phyloP scores from a whole-genome alignment of 495 filamentous ascomycete species.

The Penicillium alfredii region DNA sequence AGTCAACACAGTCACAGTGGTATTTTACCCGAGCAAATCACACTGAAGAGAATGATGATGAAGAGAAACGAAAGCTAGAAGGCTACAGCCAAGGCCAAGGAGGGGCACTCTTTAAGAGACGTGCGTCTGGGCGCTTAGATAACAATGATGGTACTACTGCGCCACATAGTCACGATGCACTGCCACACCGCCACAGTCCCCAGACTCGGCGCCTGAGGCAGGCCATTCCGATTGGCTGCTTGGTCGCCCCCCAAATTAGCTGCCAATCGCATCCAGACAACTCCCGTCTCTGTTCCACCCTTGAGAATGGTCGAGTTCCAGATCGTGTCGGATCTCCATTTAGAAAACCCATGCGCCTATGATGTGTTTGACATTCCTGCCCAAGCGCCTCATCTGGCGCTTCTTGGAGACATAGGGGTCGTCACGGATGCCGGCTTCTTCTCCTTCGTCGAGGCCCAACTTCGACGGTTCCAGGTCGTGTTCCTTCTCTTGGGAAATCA shows the following conservation, averaged over 20 bases:
- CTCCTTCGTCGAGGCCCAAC: constrained; percentile 39
- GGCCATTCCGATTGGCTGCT: too few relatives aligned
- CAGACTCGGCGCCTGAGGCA: too few relatives aligned
- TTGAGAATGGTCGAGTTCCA: constrained; percentile 35
- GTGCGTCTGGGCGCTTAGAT: constrained; percentile 27
- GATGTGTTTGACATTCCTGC: constrained; percentile 40
- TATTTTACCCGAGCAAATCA: not conserved
- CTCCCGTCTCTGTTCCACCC: too few relatives aligned
- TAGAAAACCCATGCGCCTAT: constrained; percentile 44
- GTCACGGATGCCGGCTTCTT: constrained; percentile 34
- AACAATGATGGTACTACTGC: constrained; percentile 14
- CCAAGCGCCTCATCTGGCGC: constrained; percentile 45
- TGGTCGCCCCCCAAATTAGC: too few relatives aligned
- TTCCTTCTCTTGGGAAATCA: constrained; percentile 53
- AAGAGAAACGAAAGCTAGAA: constrained; percentile 5
- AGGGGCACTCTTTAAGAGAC: constrained; percentile 17
- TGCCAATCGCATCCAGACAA: too few relatives aligned
- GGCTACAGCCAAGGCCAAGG: constrained; percentile 7
- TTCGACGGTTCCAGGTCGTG: constrained; percentile 41
- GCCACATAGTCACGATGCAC: constrained; percentile 16
- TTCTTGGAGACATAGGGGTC: constrained; percentile 54
- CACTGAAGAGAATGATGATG: not conserved
- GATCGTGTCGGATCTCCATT: constrained; percentile 53
- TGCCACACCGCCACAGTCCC: constrained; percentile 17
- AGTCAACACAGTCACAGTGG: too few relatives aligned